A percentile compares a stretch with the other conserved stretches of the same genome.
Evolutionary conservation across 148 eudicot species (phyloP).

Genomic region (Polygonum aviculare): DNA sequence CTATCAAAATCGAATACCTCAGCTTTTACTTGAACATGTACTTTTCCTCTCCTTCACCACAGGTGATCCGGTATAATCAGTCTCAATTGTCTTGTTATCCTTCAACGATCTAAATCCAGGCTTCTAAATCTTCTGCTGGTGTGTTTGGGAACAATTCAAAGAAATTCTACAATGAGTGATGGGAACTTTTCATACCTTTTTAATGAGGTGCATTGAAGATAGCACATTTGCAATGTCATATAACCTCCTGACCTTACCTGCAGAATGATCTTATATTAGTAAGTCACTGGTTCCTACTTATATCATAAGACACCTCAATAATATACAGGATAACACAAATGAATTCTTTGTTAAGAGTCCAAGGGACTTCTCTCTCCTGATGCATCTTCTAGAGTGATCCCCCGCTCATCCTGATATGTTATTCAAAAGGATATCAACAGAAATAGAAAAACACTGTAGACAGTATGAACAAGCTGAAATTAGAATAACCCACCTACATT

Average conservation of each 20-base stretch:
- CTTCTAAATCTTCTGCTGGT: constrained; percentile 71
- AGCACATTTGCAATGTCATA: constrained; percentile 95
- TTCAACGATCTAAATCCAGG: constrained; percentile 92
- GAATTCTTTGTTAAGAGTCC: no score
- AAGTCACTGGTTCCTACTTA: not conserved
- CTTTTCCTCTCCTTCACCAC: constrained; percentile 53
- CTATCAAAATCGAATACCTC: constrained; percentile 5
- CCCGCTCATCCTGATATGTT: constrained; percentile 35
- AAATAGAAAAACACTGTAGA: not conserved
- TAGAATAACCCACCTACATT: no score
- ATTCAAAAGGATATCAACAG: not conserved
- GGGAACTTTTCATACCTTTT: constrained; percentile 44
- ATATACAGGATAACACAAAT: no score
- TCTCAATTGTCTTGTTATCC: constrained; percentile 34
- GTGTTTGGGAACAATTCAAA: constrained; percentile 37
- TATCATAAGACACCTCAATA: no score
- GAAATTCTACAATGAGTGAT: not conserved
- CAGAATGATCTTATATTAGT: constrained; percentile 34
- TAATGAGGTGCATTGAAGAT: constrained; percentile 87
- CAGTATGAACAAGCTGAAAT: no score
- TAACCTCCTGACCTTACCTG: constrained; percentile 93
- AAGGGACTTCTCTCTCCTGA: constrained; percentile 3
- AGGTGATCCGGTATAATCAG: constrained; percentile 14
- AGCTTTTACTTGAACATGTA: constrained; percentile 17
- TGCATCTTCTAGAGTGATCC: constrained; percentile 84